Evolutionary conservation across 257 asterid genomes (phyloP).

Genomic region (Eucommia ulmoides): DNA sequence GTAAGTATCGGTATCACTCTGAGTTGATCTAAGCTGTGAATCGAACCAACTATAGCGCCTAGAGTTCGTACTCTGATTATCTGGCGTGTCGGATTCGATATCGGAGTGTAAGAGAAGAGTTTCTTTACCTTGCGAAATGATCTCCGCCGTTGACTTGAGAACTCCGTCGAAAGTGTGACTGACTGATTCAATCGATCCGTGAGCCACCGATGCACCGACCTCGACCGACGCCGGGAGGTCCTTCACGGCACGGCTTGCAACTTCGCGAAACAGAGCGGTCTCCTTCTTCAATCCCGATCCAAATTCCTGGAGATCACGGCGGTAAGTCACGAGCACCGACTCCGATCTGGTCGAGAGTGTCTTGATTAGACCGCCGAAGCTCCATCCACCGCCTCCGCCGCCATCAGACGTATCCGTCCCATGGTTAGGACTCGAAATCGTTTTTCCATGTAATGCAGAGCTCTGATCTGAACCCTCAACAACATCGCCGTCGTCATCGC

Average conservation of each 20-base stretch:
- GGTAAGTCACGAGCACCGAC: conserved; percentile 68
- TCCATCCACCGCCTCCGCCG: conserved; percentile 35
- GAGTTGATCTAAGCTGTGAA: conserved; percentile 49
- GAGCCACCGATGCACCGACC: conserved; percentile 61
- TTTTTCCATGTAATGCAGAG: neutral
- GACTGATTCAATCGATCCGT: conserved; percentile 38
- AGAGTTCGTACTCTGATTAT: conserved; percentile 21
- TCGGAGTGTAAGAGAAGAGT: conserved; percentile 28
- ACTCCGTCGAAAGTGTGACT: conserved; percentile 33
- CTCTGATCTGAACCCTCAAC: conserved; percentile 5
- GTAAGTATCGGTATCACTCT: conserved; percentile 43
- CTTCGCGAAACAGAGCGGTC: conserved; percentile 62
- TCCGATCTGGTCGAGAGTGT: conserved; percentile 55
- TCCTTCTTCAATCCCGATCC: conserved; percentile 67
- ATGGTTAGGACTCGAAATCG: neutral
- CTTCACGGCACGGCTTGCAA: conserved; percentile 80
- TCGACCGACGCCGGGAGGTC: conserved; percentile 93
- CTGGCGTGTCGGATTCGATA: conserved; percentile 54
- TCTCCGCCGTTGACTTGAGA: conserved; percentile 69
- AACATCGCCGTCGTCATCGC: no score
- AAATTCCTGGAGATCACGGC: conserved; percentile 69
- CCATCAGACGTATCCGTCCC: neutral
- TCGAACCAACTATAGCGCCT: conserved; percentile 58
- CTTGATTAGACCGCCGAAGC: conserved; percentile 56
- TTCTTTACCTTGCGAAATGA: conserved; percentile 52